These are phyloP conservation scores for Pogostemon cablin DNA, from an alignment of 257 asterid genomes.

Conservation along the genomic window DNA sequence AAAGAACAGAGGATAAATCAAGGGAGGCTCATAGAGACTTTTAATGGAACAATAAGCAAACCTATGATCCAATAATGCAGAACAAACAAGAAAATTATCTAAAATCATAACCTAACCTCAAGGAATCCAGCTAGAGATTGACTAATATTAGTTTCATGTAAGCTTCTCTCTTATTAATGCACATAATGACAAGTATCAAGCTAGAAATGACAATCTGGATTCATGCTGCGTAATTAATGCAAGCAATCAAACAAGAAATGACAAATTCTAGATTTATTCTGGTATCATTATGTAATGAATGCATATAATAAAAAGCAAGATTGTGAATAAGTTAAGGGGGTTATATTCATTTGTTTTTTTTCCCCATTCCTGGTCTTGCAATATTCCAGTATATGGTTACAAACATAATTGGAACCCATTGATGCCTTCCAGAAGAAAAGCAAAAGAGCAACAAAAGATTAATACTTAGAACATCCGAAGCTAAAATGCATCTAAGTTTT, in stretches of 20 bases:
- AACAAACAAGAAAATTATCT: conserved; percentile 21
- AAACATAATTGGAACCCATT: conserved; percentile 44
- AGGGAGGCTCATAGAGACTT: conserved; percentile 5
- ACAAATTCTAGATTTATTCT: conserved; percentile 23
- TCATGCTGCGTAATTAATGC: not conserved
- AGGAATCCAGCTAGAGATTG: too few relatives aligned
- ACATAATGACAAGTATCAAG: too few relatives aligned
- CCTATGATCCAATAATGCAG: not conserved
- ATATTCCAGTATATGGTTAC: conserved; percentile 35
- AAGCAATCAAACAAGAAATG: conserved; percentile 29
- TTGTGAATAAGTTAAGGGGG: conserved; percentile 24
- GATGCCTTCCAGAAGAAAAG: conserved; percentile 13
- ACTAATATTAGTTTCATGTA: too few relatives aligned
- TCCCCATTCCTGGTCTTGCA: not conserved
- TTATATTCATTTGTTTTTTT: conserved; percentile 22
- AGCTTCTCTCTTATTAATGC: too few relatives aligned
- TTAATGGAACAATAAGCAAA: conserved; percentile 8
- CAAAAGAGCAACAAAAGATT: conserved; percentile 38
- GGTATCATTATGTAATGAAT: not conserved
- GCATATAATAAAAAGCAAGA: not conserved
- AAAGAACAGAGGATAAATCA: not conserved
- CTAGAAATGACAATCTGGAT: too few relatives aligned
- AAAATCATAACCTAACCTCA: not conserved
- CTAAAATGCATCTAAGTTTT: conserved; percentile 47
- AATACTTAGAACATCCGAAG: conserved; percentile 46